Evolutionary conservation across 192 early-diverging fungal genomes (phyloP), one percentile per base, ranked within the genome.

Genomic region (Coemansia sp.): DNA sequence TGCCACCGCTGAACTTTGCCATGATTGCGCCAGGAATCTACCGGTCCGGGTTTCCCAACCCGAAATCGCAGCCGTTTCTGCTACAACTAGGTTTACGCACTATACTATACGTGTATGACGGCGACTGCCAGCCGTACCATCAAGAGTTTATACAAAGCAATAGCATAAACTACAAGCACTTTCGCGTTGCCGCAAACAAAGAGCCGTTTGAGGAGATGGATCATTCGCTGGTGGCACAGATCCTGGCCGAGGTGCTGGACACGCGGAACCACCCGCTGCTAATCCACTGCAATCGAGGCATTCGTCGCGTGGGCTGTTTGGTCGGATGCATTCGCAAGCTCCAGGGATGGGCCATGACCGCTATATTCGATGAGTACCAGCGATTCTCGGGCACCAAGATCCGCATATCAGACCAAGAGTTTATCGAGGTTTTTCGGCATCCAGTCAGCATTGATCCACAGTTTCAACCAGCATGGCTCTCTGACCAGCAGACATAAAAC

Each of bases 281-380:
- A 25, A 87, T 97, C 8, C 96, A 98, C 77, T 98, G 95, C 68
- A 91, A 95, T 62, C 91, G 95, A 25, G 96, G 95, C 50, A 97
- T 94, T 67, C 90, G 95, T 65, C 87, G 97, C 11, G 89, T 96
- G 19, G 97, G 94, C 6, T 98, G 95, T 68, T 56, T 98, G 22
- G 88, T 98, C 17, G 95, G 95, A 3, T 96, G 94, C 62, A 82
- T 98, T 14, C 78, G 97, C 22, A 97, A 96, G 73, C 83, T 96
- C 50, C 94, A 97, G 61, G 87, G 87, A 50, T 98, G 97, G 97
- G 93, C 94, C 17, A 88, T 96, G 87, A 93, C 97, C 0, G 90
- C 91, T 5, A 97, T 96, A 14, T 98, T 97, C 85, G 94, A 95
- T 82, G 97, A 98, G 80, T 98, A 97, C 68, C 81, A 93, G 48